Evolutionary conservation across 345 rosid species (phyloP).

Genomic region (Excoecaria agallocha): DNA sequence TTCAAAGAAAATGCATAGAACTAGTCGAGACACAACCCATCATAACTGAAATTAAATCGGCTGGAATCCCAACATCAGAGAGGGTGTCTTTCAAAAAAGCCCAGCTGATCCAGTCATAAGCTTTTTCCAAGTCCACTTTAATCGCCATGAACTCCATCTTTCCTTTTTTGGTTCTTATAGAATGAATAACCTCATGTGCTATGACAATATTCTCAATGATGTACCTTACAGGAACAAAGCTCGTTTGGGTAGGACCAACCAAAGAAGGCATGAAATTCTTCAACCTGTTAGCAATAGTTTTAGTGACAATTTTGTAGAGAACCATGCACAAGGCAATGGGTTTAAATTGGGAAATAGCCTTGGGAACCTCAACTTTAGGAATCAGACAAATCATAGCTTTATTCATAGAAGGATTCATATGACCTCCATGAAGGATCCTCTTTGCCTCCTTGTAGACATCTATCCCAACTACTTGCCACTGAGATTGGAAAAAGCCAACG

Average conservation of each 20-base stretch:
- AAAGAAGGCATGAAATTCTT: neutral
- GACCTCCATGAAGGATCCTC: too few relatives aligned
- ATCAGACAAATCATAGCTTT: neutral
- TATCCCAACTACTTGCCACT: too few relatives aligned
- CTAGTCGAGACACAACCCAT: neutral
- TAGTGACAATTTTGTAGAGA: neutral
- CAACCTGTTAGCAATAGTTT: neutral
- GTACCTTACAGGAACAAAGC: neutral
- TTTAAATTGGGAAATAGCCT: neutral
- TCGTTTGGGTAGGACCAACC: neutral
- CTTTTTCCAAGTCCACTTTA: neutral
- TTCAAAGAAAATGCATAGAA: neutral
- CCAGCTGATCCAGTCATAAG: neutral
- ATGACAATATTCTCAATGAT: neutral
- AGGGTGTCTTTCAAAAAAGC: neutral
- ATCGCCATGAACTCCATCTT: too few relatives aligned
- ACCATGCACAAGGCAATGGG: neutral
- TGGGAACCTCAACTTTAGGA: neutral
- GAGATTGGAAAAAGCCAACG: too few relatives aligned
- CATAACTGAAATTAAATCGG: neutral
- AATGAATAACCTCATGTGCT: neutral
- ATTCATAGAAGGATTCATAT: too few relatives aligned
- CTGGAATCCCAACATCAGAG: neutral
- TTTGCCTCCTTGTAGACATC: too few relatives aligned
- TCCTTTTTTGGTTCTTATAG: neutral